Conservation (phyloP, 2,329 filamentous ascomycete genomes). For the Paramyrothecium sp. region DNA sequence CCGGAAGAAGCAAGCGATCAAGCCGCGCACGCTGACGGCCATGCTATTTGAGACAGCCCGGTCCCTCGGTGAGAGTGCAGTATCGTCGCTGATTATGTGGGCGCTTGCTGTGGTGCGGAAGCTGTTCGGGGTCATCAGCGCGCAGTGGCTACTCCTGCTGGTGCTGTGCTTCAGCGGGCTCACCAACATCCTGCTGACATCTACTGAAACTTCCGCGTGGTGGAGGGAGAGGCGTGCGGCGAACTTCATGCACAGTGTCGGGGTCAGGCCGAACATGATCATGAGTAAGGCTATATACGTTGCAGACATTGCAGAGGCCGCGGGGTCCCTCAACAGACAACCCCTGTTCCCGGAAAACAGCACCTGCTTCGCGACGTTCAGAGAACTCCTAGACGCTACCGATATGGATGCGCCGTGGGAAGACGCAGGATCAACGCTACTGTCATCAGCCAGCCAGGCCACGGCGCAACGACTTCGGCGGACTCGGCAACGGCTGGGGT, state of each 20-base stretch:
- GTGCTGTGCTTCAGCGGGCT: slow-evolving; percentile 68
- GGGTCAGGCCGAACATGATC: slow-evolving; percentile 72
- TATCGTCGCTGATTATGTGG: slow-evolving; percentile 77
- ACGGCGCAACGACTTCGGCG: slow-evolving; percentile 67
- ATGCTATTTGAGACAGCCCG: slow-evolving; percentile 71
- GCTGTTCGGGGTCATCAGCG: slow-evolving; percentile 65
- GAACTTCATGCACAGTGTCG: slow-evolving; percentile 78
- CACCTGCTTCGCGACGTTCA: slow-evolving; percentile 62
- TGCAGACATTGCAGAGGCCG: slow-evolving; percentile 70
- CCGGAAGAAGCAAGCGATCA: slow-evolving; percentile 57
- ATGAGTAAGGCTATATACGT: slow-evolving; percentile 89
- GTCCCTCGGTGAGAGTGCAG: slow-evolving; percentile 72
- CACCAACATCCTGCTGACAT: slow-evolving; percentile 73
- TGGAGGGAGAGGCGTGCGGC: slow-evolving; percentile 80
- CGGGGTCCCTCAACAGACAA: slow-evolving; percentile 32
- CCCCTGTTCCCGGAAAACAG: slow-evolving; percentile 42
- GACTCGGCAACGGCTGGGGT: slow-evolving; percentile 78
- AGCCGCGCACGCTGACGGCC: slow-evolving; percentile 60
- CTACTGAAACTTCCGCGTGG: slow-evolving; percentile 73
- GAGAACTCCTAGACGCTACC: slow-evolving; percentile 54
- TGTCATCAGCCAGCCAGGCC: slow-evolving; percentile 47
- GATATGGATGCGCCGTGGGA: slow-evolving; percentile 58
- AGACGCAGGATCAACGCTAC: slow-evolving; percentile 46
- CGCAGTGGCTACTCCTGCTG: slow-evolving; percentile 71
- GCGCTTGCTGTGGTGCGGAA: slow-evolving; percentile 64